Conservation (phyloP, 2,329 filamentous ascomycete genomes). For the Didymella sp. region DNA sequence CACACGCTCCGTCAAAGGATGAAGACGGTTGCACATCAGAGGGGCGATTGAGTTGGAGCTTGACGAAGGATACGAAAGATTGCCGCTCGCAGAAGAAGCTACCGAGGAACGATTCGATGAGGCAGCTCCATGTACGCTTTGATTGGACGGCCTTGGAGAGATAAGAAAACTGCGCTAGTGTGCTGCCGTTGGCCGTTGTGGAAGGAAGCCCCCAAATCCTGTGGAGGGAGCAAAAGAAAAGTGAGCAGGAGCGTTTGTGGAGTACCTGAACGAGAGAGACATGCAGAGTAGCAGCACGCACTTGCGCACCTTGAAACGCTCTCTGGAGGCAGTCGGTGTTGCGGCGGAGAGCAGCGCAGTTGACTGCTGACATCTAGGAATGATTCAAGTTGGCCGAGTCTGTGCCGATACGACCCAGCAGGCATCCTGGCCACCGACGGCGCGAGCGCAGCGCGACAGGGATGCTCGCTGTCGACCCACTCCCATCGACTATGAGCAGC, state of each 20-base stretch:
- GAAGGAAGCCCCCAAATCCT: background rate
- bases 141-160: constrained; percentile 35
- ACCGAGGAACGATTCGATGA: constrained; percentile 20
- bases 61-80: constrained; percentile 1
- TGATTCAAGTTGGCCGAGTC: constrained; percentile 18
- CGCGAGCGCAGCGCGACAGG: constrained; percentile 8
- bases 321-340: background rate
- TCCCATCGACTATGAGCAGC: constrained; percentile 12
- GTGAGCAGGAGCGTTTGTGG: background rate
- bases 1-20: background rate
- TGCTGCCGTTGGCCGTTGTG: constrained; percentile 9
- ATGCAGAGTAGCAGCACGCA: background rate
- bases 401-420: constrained; percentile 11
- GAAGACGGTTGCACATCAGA: background rate
- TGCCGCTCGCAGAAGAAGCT: constrained; percentile 15
- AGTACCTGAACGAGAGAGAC: background rate
- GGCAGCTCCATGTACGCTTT: constrained; percentile 9
- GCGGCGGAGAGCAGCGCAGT: background rate
- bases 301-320: background rate
- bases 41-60: constrained; percentile 7
- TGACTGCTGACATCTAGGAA: constrained; percentile 8
- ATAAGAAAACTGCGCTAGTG: constrained; percentile 27
- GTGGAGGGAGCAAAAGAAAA: constrained; percentile 1
- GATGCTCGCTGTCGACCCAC: constrained; percentile 9
- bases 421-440: constrained; percentile 1